Evolutionary conservation across 73 alveolate species (phyloP).

Genomic region (Tetrahymena thermophila): DNA sequence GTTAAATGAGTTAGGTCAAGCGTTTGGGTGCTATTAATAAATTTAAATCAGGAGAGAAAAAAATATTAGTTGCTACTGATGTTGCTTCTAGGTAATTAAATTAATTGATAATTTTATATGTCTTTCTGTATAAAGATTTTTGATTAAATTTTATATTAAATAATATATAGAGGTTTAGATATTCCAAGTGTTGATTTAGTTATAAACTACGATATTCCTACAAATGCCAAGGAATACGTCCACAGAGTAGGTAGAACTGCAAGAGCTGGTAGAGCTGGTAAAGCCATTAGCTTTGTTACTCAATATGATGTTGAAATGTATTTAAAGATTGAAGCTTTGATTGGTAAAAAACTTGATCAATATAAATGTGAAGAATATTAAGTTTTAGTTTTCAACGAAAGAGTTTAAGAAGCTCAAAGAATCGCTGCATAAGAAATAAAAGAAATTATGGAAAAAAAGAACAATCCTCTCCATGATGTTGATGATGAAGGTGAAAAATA

Average conservation of each 20-base stretch:
- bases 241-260: constrained; percentile 98
- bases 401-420: constrained; percentile 40
- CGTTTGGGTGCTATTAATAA: constrained; percentile 46
- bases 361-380: constrained; percentile 67
- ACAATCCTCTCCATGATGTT: constrained; percentile 6
- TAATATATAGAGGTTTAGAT: constrained; percentile 87
- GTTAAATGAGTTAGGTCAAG: constrained; percentile 52
- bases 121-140: constrained; percentile 77
- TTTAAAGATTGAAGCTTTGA: constrained; percentile 70
- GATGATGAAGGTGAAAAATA: constrained; percentile 34
- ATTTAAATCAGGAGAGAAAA: constrained; percentile 56
- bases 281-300: constrained; percentile 85
- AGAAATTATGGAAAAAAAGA: constrained; percentile 31
- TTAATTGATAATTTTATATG: constrained; percentile 10
- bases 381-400: constrained; percentile 45
- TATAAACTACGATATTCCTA: constrained; percentile 92
- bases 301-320: constrained; percentile 81
- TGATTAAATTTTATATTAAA: constrained; percentile 71
- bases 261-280: constrained; percentile 97
- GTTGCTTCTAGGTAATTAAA: constrained; percentile 71
- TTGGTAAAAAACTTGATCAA: constrained; percentile 69
- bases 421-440: constrained; percentile 32
- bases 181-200: constrained; percentile 86
- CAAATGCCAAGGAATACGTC: constrained; percentile 90
- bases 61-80: constrained; percentile 92